phyloP scores from a whole-genome alignment of 2,329 filamentous ascomycete species.

The Lachnellula occidentalis region DNA sequence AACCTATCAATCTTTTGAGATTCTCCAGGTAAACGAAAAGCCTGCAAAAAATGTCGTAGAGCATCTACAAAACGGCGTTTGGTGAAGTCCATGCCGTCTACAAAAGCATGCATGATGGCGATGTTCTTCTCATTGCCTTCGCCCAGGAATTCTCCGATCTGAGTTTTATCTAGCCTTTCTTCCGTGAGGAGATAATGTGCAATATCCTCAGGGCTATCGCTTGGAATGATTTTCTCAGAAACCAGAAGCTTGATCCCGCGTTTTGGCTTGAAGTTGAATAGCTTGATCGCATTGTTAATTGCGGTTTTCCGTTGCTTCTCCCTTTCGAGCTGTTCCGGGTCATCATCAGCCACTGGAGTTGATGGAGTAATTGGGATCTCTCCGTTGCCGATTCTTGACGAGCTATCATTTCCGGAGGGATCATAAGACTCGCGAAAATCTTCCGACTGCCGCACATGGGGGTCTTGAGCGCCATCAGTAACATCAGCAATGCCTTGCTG shows the following conservation, averaged over 20 bases:
- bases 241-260: conserved; percentile 80
- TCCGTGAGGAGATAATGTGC: conserved; percentile 76
- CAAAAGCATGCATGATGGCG: conserved; percentile 97
- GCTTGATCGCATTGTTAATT: conserved; percentile 76
- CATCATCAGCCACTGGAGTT: conserved; percentile 74
- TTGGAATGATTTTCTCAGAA: conserved; percentile 80
- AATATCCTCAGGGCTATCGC: conserved; percentile 73
- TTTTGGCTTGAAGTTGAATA: conserved; percentile 98
- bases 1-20: conserved; percentile 99
- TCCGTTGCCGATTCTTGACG: conserved; percentile 51
- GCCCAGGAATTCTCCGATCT: conserved; percentile 89
- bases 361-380: conserved; percentile 54
- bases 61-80: conserved; percentile 91
- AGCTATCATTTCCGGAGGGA: conserved; percentile 54
- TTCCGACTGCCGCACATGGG: conserved; percentile 51
- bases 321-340: conserved; percentile 89
- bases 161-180: conserved; percentile 82
- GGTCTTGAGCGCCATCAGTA: conserved; percentile 40
- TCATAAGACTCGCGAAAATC: conserved; percentile 71
- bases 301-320: conserved; percentile 93
- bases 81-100: conserved; percentile 89
- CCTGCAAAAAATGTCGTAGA: conserved; percentile 83
- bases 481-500: conserved; percentile 58
- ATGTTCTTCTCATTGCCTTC: conserved; percentile 92
- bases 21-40: conserved; percentile 90